Base-by-base conservation (phyloP, 352 stramenopile species). In the Phytophthora europaea region DNA sequence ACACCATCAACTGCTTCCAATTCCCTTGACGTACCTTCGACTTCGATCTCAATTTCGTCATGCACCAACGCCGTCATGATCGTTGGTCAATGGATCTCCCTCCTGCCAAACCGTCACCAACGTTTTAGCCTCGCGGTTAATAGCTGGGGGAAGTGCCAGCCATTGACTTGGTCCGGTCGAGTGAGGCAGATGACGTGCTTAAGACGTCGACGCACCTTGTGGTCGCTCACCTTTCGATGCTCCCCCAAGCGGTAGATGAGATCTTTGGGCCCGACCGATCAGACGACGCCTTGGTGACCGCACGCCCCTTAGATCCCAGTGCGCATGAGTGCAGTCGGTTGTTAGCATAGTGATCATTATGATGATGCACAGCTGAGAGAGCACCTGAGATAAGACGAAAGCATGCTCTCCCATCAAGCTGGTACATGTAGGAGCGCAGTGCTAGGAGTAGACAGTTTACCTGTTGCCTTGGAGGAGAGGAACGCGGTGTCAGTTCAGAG, bases 31-130 rank as follows among this genome's bases (percentile, higher is more conserved):
- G 8, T 59, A 71, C 67, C 53, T 71, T 71, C 47, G 9, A 59
- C 38, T 3, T 73, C 69, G 20, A 33, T 31, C 48, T 54, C 48
- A 4, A 68, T 65, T 16, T 33, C 16, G 57, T 73, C 70, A 9
- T 65, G 50, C 1, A 52, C 48, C n/a, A 40, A 20, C 20, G 57
- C 53, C 22, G 68, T 65, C 69, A 76, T 73, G 7, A 6, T 50
- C 43, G 7, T 16, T 18, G 10, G 18, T 10, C 43, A 50, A 45
- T 45, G 18, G 38, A n/a, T n/a, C 13, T 7, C 15, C 13, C 36
- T 6, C 36, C 36, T 45, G 3, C 36, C 36, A 45, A 31, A 22
- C 18, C 18, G 43, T 22, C 16, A 13, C 43, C 43, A 50, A 23
- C 6, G 6, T 9, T 20, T 50, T 22, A 50, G 43, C 43, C 43